phyloP scores from a whole-genome alignment of 352 stramenopile genomes.

The Phytophthora citricola region DNA sequence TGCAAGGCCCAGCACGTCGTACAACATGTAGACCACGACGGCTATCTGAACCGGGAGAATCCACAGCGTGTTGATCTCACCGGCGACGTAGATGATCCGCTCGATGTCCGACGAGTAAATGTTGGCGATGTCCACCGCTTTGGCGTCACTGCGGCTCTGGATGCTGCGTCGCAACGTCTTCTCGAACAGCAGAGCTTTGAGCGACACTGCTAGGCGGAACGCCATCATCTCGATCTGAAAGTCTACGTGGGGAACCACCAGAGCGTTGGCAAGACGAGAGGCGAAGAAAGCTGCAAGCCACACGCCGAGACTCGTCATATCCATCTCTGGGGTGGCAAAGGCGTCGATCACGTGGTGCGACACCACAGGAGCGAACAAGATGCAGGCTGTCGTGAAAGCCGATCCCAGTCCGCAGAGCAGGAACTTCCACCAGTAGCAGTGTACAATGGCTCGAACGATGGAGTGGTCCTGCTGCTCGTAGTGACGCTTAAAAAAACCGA shows the following conservation, averaged over 20 bases:
- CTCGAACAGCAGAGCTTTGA: constrained; percentile 48
- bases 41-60: constrained; percentile 50
- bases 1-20: constrained; percentile 35
- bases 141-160: constrained; percentile 12
- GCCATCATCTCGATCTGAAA: constrained; percentile 38
- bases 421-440: constrained; percentile 31
- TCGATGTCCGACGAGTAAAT: constrained; percentile 46
- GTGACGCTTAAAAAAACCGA: constrained; percentile 25
- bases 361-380: constrained; percentile 45
- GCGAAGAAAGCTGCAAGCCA: constrained; percentile 49
- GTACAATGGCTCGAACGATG: constrained; percentile 29
- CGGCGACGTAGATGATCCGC: constrained; percentile 38
- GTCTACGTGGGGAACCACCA: constrained; percentile 33
- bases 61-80: constrained; percentile 54
- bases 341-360: constrained; percentile 50
- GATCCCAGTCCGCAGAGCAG: constrained; percentile 26
- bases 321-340: constrained; percentile 32
- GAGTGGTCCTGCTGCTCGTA: constrained; percentile 22
- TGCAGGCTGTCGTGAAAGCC: constrained; percentile 18
- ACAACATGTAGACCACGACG: constrained; percentile 47
- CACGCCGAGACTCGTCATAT: constrained; percentile 25
- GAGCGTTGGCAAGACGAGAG: constrained; percentile 37
- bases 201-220: constrained; percentile 29
- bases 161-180: constrained; percentile 34
- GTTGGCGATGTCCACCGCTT: constrained; percentile 46